Evolutionary conservation across 441 rosid species (phyloP), one percentile per base, ranked within the genome.

Genomic region (Breynia disticha): DNA sequence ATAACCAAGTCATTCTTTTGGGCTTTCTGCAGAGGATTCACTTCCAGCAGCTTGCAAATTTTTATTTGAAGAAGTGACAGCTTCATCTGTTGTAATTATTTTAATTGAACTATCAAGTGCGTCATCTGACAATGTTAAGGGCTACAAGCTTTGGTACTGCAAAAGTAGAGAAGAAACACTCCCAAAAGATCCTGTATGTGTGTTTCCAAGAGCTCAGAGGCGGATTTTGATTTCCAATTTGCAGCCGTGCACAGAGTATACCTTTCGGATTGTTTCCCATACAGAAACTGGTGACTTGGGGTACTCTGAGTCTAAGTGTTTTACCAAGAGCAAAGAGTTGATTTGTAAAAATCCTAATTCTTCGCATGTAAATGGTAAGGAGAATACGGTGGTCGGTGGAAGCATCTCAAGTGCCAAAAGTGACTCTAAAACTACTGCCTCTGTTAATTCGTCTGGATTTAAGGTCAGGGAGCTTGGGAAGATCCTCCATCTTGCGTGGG

Each of bases 31-130:
- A 79, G 85, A 74, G 79, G 97, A 76, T 74, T 76, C 83, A 52
- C 79, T 82, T 74, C 96, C 90, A 45, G 87, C 95, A 59, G 95
- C 96, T 50, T 89, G 97, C 78, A 85, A 74, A 75, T 85, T 94
- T 71, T 62, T 78, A 50, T 89, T 94, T 64, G 97, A 89, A 78
- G 89, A 89, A 79, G 73, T 87, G 63, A 76, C 72, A 17, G 64
- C 95, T 0, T 76, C 82, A 44, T 76, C 81, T 47, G 86, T 89
- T 63, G 74, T 77, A 37, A 72, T 89, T 67, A 70, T 75, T 67
- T 57, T 89, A 62, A 74, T 94, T 66, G 97, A 94, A 72, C 62
- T 78, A 50, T 68, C 94, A 21, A 63, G 65, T 24, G 66, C 65
- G 19, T 59, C 65, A 39, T 72, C 82, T 16, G 61, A 61, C 42